Evolutionary conservation across 805 yeast species (phyloP).

Genomic region (Zygosaccharomyces bailii): DNA sequence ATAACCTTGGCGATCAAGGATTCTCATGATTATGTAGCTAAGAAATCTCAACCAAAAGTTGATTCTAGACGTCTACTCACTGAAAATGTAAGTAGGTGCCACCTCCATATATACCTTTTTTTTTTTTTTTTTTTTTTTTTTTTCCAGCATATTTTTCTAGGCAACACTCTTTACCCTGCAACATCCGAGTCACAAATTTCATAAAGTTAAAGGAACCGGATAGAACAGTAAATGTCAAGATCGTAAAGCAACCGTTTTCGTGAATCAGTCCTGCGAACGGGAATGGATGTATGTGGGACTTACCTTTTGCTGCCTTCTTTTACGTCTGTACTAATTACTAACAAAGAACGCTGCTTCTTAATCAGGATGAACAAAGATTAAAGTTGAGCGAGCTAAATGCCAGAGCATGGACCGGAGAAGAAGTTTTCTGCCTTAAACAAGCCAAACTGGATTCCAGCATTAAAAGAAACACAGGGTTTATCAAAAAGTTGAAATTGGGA

Average conservation of each 20-base stretch:
- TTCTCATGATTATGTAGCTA: conserved; percentile 16
- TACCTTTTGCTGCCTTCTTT: background rate
- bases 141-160: background rate
- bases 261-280: background rate
- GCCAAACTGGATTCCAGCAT: conserved; percentile 64
- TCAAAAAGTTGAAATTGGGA: conserved; percentile 61
- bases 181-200: background rate
- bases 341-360: background rate
- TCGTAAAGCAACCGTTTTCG: background rate
- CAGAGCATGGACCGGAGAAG: conserved; percentile 53
- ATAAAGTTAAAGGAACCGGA: background rate
- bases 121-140: background rate
- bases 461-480: conserved; percentile 77
- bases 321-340: conserved; percentile 1
- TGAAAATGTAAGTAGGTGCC: background rate
- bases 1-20: conserved; percentile 55
- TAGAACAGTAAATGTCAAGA: background rate
- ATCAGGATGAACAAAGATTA: conserved; percentile 24
- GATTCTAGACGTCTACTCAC: no score
- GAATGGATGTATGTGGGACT: conserved; percentile 17
- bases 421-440: conserved; percentile 27
- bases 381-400: conserved; percentile 41
- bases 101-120: background rate
- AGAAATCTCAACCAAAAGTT: no score
- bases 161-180: background rate